These are phyloP conservation scores for Xanthoconium stramineum DNA, from an alignment of 768 basidiomycete genomes.

Conservation along the genomic window DNA sequence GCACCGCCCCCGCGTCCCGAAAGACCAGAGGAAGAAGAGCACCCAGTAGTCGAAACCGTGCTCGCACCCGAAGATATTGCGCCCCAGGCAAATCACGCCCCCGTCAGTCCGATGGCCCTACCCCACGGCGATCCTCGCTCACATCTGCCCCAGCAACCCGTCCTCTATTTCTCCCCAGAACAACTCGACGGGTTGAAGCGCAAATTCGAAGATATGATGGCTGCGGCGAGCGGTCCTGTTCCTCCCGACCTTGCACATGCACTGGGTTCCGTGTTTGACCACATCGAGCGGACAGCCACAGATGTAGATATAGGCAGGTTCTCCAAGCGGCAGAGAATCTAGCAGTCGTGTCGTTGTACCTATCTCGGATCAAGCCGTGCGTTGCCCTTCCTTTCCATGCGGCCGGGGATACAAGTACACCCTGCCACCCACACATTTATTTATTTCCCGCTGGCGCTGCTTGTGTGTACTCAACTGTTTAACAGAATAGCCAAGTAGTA, in stretches of 20 bases:
- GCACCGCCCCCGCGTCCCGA: constrained; percentile 10
- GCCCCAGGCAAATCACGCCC: constrained; percentile 12
- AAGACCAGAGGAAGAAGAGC: constrained; percentile 18
- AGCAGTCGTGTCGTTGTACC: neutral
- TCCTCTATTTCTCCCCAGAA: constrained; percentile 32
- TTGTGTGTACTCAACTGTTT: constrained; percentile 1
- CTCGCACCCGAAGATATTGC: constrained; percentile 18
- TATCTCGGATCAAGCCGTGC: neutral
- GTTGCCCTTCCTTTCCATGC: neutral
- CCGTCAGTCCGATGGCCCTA: constrained; percentile 10
- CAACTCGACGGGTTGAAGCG: constrained; percentile 30
- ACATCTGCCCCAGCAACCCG: constrained; percentile 13
- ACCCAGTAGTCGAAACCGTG: constrained; percentile 8
- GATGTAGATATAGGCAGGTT: constrained; percentile 25
- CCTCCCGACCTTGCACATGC: constrained; percentile 31
- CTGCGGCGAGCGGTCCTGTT: constrained; percentile 29
- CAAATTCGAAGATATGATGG: constrained; percentile 32
- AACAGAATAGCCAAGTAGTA: neutral
- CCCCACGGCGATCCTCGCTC: neutral
- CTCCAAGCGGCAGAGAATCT: constrained; percentile 27
- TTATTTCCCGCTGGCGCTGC: constrained; percentile 1
- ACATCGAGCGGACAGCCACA: constrained; percentile 30
- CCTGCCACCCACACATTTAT: neutral
- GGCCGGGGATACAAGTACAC: neutral
- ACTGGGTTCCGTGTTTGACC: constrained; percentile 32